phyloP scores from a whole-genome alignment of 2,329 filamentous ascomycete genomes.

The Seiridium unicorne region DNA sequence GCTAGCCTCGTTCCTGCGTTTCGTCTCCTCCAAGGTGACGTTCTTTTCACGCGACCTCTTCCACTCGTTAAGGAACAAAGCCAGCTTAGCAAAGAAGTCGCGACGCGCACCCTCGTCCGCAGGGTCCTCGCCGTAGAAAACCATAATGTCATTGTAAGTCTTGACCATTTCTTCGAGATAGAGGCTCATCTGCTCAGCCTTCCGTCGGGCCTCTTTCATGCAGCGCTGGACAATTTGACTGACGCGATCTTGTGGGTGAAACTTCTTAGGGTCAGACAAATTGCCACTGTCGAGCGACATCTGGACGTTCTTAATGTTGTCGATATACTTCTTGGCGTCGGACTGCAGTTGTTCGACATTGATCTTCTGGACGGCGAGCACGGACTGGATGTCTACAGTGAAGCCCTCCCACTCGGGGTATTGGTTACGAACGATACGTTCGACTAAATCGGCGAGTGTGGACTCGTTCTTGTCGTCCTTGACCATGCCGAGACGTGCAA shows the following conservation, averaged over 20 bases:
- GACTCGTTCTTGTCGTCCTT: slow-evolving; percentile 99
- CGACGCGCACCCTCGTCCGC: slow-evolving; percentile 87
- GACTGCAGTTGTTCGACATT: slow-evolving; percentile 88
- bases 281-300: slow-evolving; percentile 90
- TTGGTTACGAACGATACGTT: slow-evolving; percentile 93
- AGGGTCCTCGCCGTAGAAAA: slow-evolving; percentile 93
- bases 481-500: slow-evolving; percentile 91
- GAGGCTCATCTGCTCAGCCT: slow-evolving; percentile 92
- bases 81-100: slow-evolving; percentile 94
- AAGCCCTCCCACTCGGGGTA: slow-evolving; percentile 96
- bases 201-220: slow-evolving; percentile 96
- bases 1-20: slow-evolving; percentile 82
- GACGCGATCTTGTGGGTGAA: slow-evolving; percentile 95
- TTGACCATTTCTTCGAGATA: slow-evolving; percentile 92
- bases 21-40: slow-evolving; percentile 74
- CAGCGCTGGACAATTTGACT: slow-evolving; percentile 84
- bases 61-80: slow-evolving; percentile 88
- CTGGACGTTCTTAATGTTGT: slow-evolving; percentile 93
- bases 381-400: slow-evolving; percentile 76
- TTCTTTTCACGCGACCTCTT: slow-evolving; percentile 97
- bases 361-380: slow-evolving; percentile 80
- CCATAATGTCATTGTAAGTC: slow-evolving; percentile 92
- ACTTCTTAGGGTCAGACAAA: slow-evolving; percentile 93
- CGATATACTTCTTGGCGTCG: slow-evolving; percentile 89
- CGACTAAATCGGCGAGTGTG: slow-evolving; percentile 91